Conservation (phyloP, 805 yeast species). For the Maudiozyma turicensis region DNA sequence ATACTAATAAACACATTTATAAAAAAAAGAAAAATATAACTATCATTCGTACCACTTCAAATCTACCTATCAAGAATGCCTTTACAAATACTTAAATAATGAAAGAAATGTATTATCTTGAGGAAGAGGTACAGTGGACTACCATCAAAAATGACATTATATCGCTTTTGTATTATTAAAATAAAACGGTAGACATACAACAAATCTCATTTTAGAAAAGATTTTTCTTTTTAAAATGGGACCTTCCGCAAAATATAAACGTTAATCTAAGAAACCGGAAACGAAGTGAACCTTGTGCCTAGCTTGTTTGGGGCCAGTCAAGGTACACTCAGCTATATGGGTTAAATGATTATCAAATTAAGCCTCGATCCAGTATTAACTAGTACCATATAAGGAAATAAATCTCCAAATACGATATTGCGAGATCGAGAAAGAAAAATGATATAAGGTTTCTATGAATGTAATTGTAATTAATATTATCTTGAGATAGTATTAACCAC, state of each 20-base stretch:
- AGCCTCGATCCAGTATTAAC: constrained; percentile 30
- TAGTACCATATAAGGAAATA: constrained; percentile 9
- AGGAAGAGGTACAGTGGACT: constrained; percentile 27
- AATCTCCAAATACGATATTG: background rate
- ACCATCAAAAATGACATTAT: constrained; percentile 27
- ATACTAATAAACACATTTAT: no score
- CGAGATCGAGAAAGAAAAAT: constrained; percentile 20
- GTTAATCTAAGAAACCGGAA: constrained; percentile 34
- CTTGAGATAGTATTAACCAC: constrained; percentile 36
- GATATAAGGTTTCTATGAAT: constrained; percentile 31
- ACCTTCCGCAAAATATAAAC: constrained; percentile 23
- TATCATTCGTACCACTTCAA: no score
- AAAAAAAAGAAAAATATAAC: no score
- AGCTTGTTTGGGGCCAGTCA: constrained; percentile 33
- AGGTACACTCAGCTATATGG: constrained; percentile 32
- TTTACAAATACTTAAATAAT: no score
- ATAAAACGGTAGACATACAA: constrained; percentile 23
- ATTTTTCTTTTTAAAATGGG: constrained; percentile 1
- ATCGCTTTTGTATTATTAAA: no score
- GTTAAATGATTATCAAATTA: constrained; percentile 23
- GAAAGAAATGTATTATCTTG: constrained; percentile 26
- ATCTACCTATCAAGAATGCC: no score
- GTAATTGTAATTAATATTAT: constrained; percentile 31
- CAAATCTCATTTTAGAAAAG: constrained; percentile 9
- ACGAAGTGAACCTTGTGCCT: constrained; percentile 31